Evolutionary conservation across 2,329 filamentous ascomycete species (phyloP), one percentile per base, ranked within the genome.

Genomic region (Cercospora sp.): DNA sequence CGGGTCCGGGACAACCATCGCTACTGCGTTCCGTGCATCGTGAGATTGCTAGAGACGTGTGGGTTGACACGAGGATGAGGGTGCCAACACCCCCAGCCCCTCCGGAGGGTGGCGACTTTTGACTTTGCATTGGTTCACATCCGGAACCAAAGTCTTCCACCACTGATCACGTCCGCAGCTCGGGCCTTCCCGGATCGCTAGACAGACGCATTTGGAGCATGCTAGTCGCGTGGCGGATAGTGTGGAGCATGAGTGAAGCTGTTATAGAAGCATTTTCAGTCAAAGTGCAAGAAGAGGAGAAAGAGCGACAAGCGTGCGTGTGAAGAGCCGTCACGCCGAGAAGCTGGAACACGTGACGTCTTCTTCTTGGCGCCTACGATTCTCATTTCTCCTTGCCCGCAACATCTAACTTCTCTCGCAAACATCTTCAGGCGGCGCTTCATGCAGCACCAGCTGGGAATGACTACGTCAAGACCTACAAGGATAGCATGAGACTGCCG

Each of bases 101-200:
- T 33, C 53, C 63, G 63, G 55, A 65, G 63, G 63, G 42, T 57
- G 53, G 28, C 53, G 53, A 57, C 7, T 57, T 57, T 28, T 57
- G 53, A 31, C 53, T 28, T 28, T 26, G 20, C 42, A 18, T n/a
- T 31, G 53, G 53, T 28, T 57, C 53, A 10, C 28, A 28, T 16
- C 12, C 53, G 53, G 53, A 57, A 30, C 53, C 53, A 57, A 18
- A 57, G 53, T 57, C 28, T 57, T 31, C 23, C 53, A 28, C 23
- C 28, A 31, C 28, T 30, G 1, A 48, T 48, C 42, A 10, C 3
- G 42, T 48, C 42, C 42, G 42, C 42, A 48, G 9, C 20, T 48
- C 42, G 42, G 42, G 18, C n/a, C 42, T 48, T 48, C 18, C 42
- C 42, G 53, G 20, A 57, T 33, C n/a, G 13, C 26, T 26, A 64